phyloP scores from a whole-genome alignment of 2,329 filamentous ascomycete genomes.

The Nectriaceae sp. region DNA sequence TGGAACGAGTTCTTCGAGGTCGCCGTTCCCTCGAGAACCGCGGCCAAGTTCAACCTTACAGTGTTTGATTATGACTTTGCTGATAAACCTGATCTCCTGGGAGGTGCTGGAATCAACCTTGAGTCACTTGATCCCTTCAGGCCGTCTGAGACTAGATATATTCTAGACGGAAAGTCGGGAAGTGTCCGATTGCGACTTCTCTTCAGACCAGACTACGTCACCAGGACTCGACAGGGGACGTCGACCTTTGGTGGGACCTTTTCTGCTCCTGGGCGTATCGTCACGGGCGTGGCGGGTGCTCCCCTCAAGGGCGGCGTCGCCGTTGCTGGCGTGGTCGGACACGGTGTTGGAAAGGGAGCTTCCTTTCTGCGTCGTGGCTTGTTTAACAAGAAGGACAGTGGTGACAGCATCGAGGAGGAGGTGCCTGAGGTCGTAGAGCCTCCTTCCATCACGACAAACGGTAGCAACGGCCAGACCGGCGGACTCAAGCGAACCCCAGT shows the following conservation, averaged over 20 bases:
- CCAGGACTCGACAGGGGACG: constrained; percentile 82
- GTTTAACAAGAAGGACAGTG: constrained; percentile 69
- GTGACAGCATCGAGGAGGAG: constrained; percentile 53
- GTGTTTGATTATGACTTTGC: constrained; percentile 97
- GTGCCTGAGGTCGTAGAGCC: constrained; percentile 43
- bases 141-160: constrained; percentile 71
- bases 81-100: constrained; percentile 90
- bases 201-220: constrained; percentile 92
- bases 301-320: constrained; percentile 92
- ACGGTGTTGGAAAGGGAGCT: constrained; percentile 84
- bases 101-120: constrained; percentile 73
- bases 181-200: constrained; percentile 79
- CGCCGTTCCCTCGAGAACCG: constrained; percentile 79
- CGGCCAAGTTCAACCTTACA: constrained; percentile 77
- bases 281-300: constrained; percentile 76
- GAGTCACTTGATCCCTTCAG: constrained; percentile 82
- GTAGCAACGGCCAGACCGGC: constrained; percentile 37
- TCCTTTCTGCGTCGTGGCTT: constrained; percentile 88
- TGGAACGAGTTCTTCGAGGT: constrained; percentile 98
- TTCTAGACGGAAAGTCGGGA: constrained; percentile 88
- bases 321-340: constrained; percentile 70
- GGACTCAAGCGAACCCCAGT: constrained; percentile 46
- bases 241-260: constrained; percentile 94
- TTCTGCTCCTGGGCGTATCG: constrained; percentile 82
- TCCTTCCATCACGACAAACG: constrained; percentile 36